Conservation (phyloP, 495 filamentous ascomycete genomes). For the Oidiodendron maius region DNA sequence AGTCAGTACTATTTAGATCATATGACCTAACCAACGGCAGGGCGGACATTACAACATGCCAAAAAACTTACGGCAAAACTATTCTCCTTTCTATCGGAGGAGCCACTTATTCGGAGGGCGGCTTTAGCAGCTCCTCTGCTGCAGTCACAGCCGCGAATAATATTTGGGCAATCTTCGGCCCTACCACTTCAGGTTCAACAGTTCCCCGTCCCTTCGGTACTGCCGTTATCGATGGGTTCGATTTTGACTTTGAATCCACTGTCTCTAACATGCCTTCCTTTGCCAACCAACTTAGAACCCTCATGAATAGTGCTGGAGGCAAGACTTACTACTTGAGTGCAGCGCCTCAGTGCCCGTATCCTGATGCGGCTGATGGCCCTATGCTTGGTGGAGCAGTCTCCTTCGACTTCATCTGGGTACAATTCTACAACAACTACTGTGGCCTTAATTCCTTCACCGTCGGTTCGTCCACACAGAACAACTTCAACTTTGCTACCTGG, state of each 20-base stretch:
- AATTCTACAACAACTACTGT: slow-evolving; percentile 57
- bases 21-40: slow-evolving; percentile 5
- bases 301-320: slow-evolving; percentile 38
- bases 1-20: not conserved
- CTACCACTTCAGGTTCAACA: slow-evolving; percentile 29
- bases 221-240: slow-evolving; percentile 55
- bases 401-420: slow-evolving; percentile 61
- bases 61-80: slow-evolving; percentile 48
- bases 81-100: slow-evolving; percentile 63
- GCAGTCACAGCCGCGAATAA: slow-evolving; percentile 53
- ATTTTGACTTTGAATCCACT: slow-evolving; percentile 47
- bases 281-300: slow-evolving; percentile 36
- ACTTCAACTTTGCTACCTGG: slow-evolving; percentile 68
- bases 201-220: slow-evolving; percentile 36
- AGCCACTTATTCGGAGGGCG: slow-evolving; percentile 27
- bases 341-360: slow-evolving; percentile 51
- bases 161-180: slow-evolving; percentile 61
- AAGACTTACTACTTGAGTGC: slow-evolving; percentile 48
- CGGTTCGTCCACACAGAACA: slow-evolving; percentile 38
- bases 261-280: slow-evolving; percentile 40
- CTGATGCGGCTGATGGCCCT: slow-evolving; percentile 45
- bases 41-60: slow-evolving; percentile 44
- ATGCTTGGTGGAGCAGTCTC: slow-evolving; percentile 45
- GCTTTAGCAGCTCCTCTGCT: slow-evolving; percentile 32
- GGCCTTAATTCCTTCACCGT: slow-evolving; percentile 48